These are phyloP conservation scores for Exophiala viscosa DNA, from an alignment of 2,329 filamentous ascomycete species.

Conservation along the genomic window DNA sequence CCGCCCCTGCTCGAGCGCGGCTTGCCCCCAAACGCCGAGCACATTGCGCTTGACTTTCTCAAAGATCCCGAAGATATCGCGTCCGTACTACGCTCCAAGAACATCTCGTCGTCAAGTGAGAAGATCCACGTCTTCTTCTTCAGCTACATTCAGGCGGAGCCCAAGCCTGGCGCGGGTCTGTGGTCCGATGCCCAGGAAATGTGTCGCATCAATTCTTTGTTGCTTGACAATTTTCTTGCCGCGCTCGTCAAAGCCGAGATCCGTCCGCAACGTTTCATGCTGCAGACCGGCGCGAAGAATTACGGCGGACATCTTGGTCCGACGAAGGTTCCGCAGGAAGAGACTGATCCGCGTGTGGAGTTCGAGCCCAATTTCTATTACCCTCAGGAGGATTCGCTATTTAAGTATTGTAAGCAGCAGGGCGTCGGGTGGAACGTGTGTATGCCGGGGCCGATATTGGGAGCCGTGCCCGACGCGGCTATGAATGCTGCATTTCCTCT, in stretches of 20 bases:
- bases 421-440: constrained; percentile 43
- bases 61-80: constrained; percentile 31
- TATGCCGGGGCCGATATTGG: constrained; percentile 46
- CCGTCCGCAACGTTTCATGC: constrained; percentile 45
- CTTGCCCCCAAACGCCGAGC: constrained; percentile 38
- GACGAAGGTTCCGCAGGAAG: constrained; percentile 41
- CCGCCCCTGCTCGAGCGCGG: constrained; percentile 41
- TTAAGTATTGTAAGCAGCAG: constrained; percentile 39
- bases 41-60: constrained; percentile 39
- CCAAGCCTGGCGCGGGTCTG: constrained; percentile 42
- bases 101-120: constrained; percentile 32
- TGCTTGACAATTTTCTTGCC: constrained; percentile 49
- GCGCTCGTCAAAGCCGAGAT: constrained; percentile 42
- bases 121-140: constrained; percentile 50
- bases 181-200: constrained; percentile 52
- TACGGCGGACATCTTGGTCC: constrained; percentile 51
- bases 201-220: constrained; percentile 42
- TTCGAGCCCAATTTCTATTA: constrained; percentile 55
- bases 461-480: constrained; percentile 48
- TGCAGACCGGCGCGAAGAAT: constrained; percentile 53
- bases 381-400: constrained; percentile 50
- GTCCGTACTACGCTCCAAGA: constrained; percentile 25
- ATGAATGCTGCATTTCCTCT: constrained; percentile 50
- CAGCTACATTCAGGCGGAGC: constrained; percentile 50
- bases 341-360: constrained; percentile 43